Percentiles rank a stretch among this genome's conserved stretches.
Conservation (phyloP, 306 rosid species). For the Lotus japonicus region DNA sequence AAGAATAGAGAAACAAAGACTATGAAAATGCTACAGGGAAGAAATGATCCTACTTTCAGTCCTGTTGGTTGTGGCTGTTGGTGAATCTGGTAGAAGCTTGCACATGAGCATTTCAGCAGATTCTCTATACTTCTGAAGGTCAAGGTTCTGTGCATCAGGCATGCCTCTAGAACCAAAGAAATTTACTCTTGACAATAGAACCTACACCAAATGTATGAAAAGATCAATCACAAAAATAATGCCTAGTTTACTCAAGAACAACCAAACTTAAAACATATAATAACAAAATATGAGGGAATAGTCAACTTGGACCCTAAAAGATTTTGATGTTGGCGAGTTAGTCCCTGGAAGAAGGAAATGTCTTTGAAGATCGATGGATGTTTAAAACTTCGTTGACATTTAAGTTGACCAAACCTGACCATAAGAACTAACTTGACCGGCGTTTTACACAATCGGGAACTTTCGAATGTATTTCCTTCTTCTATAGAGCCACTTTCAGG, state of each 20-base stretch:
- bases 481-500: too few species aligned
- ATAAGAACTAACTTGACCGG: too few species aligned
- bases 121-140: constrained; percentile 61
- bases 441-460: too few species aligned
- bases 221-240: not conserved
- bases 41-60: constrained; percentile 41
- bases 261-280: not conserved
- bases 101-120: constrained; percentile 54
- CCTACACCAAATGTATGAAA: constrained; percentile 32
- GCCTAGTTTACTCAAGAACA: not conserved
- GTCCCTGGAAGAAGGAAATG: too few species aligned
- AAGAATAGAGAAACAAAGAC: not conserved
- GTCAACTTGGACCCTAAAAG: too few species aligned
- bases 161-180: constrained; percentile 39
- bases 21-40: not conserved
- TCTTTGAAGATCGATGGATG: too few species aligned
- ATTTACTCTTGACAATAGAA: constrained; percentile 54
- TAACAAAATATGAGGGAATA: not conserved
- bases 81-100: constrained; percentile 60
- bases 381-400: too few species aligned
- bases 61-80: constrained; percentile 49
- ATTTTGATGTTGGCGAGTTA: too few species aligned
- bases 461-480: too few species aligned
- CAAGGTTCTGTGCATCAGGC: constrained; percentile 41
- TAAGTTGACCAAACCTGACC: too few species aligned